Evolutionary conservation across 495 filamentous ascomycete genomes (phyloP).

Genomic region (Ramalina intermedia): DNA sequence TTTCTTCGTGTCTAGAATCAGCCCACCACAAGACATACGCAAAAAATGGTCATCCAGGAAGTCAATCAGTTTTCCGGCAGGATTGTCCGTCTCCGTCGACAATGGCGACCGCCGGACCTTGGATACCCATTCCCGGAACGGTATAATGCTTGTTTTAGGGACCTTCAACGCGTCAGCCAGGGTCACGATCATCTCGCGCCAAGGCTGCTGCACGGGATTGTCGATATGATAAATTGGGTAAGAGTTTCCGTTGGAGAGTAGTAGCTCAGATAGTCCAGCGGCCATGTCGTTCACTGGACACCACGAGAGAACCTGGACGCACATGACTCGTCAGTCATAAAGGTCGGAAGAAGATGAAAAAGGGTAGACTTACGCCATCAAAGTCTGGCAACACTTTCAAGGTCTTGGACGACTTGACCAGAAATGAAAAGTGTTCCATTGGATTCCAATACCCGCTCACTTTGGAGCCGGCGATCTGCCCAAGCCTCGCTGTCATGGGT

Average conservation of each 20-base stretch:
- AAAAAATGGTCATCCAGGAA: constrained; percentile 37
- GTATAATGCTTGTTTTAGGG: constrained; percentile 14
- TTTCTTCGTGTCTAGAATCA: constrained; percentile 30
- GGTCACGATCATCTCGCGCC: constrained; percentile 22
- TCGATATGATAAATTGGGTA: constrained; percentile 34
- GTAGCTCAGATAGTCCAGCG: constrained; percentile 19
- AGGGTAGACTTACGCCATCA: constrained; percentile 14
- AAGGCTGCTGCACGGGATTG: constrained; percentile 30
- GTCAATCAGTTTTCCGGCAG: constrained; percentile 28
- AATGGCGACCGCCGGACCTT: too few relatives aligned
- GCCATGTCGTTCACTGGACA: constrained; percentile 28
- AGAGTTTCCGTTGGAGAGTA: constrained; percentile 8
- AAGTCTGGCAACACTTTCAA: constrained; percentile 26
- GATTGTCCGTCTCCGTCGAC: constrained; percentile 23
- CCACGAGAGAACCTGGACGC: constrained; percentile 15
- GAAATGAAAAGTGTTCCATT: constrained; percentile 33
- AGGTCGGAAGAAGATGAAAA: too few relatives aligned
- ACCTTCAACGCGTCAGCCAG: constrained; percentile 30
- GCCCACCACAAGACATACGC: constrained; percentile 38
- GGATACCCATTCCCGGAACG: too few relatives aligned
- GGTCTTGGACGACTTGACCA: constrained; percentile 30
- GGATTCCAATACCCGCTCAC: constrained; percentile 39
- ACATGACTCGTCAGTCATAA: too few relatives aligned
- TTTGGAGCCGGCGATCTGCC: constrained; percentile 36
- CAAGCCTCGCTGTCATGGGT: constrained; percentile 29